Evolutionary conservation across 768 basidiomycete species (phyloP), one percentile per base, ranked within the genome.

Genomic region (Scleroderma bovista): DNA sequence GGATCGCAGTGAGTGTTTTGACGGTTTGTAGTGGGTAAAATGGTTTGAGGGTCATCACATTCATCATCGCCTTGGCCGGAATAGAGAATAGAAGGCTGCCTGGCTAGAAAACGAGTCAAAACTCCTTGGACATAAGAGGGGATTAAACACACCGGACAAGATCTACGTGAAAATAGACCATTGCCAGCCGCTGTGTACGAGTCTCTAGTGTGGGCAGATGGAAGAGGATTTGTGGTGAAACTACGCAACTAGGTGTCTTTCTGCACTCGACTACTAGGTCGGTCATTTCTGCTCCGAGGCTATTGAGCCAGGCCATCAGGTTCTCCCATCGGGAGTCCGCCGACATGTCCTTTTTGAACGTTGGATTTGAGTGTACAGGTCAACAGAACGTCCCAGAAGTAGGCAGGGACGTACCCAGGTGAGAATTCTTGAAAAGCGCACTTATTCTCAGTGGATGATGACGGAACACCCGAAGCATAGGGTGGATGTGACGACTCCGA

Each of bases 21-120:
- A 48, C 47, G 6, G 51, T 24, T 40, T 59, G 40, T 1, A 62
- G 41, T 31, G 83, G 78, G 66, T 92, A 87, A 37, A 79, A 69
- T 2, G 75, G 69, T 20, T 67, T 64, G 31, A 96, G 75, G 0
- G 93, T 93, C 41, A 73, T 70, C 34, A 74, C 68, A 66, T 94
- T 97, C 56, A 95, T 69, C 54, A 96, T 67, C 0, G 83, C 83
- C 12, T 67, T 69, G 2, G 79, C 72, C 2, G 94, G 94, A 9
- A 96, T 70, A 4, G 73, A 75, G 62, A 96, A 80, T 19, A 97
- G 67, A 0, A 71, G 70, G 0, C 76, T 72, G 12, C 75, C 77
- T 29, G 82, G 77, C 67, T 82, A 59, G 42, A 70, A 62, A 31
- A 26, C 48, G 40, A 9, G 17, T 33, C 33, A 34, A 29, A 5